These are phyloP conservation scores for Xylariales sp. DNA, from an alignment of 2,329 filamentous ascomycete species.

Conservation along the genomic window DNA sequence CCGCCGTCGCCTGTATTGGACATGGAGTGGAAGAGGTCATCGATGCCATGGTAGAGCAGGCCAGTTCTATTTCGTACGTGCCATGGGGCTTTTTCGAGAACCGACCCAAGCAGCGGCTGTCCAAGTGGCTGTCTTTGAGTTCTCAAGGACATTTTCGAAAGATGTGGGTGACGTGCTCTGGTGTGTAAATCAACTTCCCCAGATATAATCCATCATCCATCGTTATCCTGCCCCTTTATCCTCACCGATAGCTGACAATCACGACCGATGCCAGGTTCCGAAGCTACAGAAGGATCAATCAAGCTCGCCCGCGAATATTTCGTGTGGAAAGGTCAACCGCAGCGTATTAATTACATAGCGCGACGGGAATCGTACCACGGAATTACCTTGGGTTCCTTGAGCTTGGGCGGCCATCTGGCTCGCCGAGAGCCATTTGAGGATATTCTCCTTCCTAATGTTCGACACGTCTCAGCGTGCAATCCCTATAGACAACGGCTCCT, in stretches of 20 bases:
- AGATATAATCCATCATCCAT: too few relatives aligned
- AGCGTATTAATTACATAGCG: constrained; percentile 58
- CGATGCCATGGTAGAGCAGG: constrained; percentile 54
- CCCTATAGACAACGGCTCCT: constrained; percentile 52
- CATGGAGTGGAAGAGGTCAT: constrained; percentile 59
- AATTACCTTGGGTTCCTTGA: constrained; percentile 59
- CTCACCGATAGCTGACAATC: too few relatives aligned
- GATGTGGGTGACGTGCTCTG: constrained; percentile 31
- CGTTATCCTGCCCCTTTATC: too few relatives aligned
- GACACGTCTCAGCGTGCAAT: constrained; percentile 59
- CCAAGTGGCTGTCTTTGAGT: constrained; percentile 31
- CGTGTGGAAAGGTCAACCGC: constrained; percentile 47
- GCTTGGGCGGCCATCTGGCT: constrained; percentile 54
- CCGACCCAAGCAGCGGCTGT: constrained; percentile 43
- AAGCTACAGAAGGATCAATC: constrained; percentile 64
- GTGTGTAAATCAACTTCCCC: too few relatives aligned
- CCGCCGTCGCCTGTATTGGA: constrained; percentile 68
- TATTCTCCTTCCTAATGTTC: constrained; percentile 49
- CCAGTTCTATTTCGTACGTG: constrained; percentile 21
- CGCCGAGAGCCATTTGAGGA: constrained; percentile 54
- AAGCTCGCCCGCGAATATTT: constrained; percentile 67
- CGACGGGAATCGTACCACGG: constrained; percentile 67
- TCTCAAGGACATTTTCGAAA: constrained; percentile 30
- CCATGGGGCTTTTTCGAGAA: constrained; percentile 48
- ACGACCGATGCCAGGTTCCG: constrained; percentile 44